A percentile compares a stretch with the other conserved stretches of the same genome.
These are phyloP conservation scores for Globisporangium emineosum DNA, from an alignment of 352 stramenopile genomes.

Conservation along the genomic window DNA sequence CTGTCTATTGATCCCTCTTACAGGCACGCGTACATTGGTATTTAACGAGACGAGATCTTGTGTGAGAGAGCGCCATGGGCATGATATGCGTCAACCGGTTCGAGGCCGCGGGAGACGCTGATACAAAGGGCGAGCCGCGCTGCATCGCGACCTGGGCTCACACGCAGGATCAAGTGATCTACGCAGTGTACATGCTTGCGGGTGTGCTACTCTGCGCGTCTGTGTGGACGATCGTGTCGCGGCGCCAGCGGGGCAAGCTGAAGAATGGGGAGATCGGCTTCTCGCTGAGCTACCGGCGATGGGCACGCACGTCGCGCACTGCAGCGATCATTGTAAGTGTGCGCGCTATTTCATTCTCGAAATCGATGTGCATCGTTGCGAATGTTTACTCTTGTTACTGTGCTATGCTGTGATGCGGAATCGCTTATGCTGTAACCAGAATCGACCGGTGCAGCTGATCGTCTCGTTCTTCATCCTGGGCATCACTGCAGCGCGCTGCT, in stretches of 20 bases:
- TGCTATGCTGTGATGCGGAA: too few relatives aligned
- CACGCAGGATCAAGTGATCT: constrained; percentile 69
- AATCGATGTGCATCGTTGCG: too few relatives aligned
- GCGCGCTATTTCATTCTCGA: too few relatives aligned
- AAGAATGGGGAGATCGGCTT: constrained; percentile 71
- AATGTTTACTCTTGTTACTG: not conserved
- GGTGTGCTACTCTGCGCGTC: constrained; percentile 45
- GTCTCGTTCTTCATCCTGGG: constrained; percentile 71
- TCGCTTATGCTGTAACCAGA: constrained; percentile 28
- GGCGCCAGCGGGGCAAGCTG: constrained; percentile 50
- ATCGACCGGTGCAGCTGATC: constrained; percentile 70
- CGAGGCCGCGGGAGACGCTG: constrained; percentile 21
- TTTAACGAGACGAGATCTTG: not conserved
- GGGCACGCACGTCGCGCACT: constrained; percentile 69
- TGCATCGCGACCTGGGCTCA: constrained; percentile 75
- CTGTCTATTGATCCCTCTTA: not conserved
- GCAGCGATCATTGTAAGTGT: constrained; percentile 64
- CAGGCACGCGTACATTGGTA: not conserved
- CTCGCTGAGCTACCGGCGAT: constrained; percentile 68
- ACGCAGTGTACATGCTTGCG: constrained; percentile 43
- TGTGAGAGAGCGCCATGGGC: constrained; percentile 27
- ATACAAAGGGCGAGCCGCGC: constrained; percentile 30
- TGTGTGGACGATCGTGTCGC: constrained; percentile 54
- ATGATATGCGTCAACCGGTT: constrained; percentile 76
- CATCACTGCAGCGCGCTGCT: constrained; percentile 65